Base-by-base conservation (phyloP, 164 flowering plant species). In the Warburgia ugandensis region DNA sequence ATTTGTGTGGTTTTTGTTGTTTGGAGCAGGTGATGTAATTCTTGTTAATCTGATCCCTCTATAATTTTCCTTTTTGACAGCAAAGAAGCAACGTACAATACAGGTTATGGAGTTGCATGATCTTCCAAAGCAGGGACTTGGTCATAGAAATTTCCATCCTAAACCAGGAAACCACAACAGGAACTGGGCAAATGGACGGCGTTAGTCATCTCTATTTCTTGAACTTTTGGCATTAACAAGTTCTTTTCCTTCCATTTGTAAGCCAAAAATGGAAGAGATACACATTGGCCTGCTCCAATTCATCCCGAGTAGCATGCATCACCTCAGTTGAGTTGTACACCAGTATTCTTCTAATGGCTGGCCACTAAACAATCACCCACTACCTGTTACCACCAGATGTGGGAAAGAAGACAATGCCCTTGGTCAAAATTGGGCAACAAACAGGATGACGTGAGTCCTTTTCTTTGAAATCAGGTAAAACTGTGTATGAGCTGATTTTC, bases 71-170 rank as follows among this genome's bases (percentile, higher is more conserved):
- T 42, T n/a, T 6, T 6, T 5, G 61, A 56, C 80, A 86, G 96
- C 92, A 26, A 86, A 87, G 84, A 80, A 48, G 66, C 90, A 84
- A 51, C 62, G 96, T 42, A 84, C 90, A 1, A 70, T 82, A 56
- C 87, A 87, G 58, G 83, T 87, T 6, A 76, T 87, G 85, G 94
- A 86, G 51, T 64, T 83, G 68, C 73, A 60, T 28, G 88, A 78
- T 60, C 73, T 87, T 22, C 96, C 96, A 0, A 87, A 84, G 71
- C 87, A 77, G 31, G 67, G 76, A 1, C 50, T 49, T 50, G 73
- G 61, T 41, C 71, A 68, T 7, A 73, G 63, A 48, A 74, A 73
- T 54, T 63, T 65, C 28, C 70, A 65, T 21, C 4, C 48, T n/a
- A 80, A 61, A 62, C 65, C 77, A 1, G 94, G 94, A 6, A 59